Base-by-base conservation (phyloP, 768 basidiomycete species). In the Kwoniella dejecticola region DNA sequence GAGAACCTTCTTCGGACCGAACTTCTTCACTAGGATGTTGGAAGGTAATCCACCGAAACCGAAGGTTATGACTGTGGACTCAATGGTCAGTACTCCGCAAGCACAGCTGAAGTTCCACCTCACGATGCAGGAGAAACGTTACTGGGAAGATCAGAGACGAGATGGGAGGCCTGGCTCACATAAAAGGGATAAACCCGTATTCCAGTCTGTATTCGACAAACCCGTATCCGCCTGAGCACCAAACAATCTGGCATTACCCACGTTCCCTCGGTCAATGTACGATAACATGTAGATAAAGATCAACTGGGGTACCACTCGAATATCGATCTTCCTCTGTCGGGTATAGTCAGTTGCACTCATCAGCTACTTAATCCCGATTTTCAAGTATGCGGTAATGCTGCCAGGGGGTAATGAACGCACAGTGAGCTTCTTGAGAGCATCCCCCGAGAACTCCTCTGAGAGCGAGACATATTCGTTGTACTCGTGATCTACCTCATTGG, bases 241-340 rank as follows among this genome's bases (percentile, higher is more conserved):
- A 41, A 65, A 69, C 3, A 72, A 62, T 49, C 58, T 62, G 13
- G 71, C 71, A 52, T 72, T 72, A 15, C 66, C 66, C 33, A 72
- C 71, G 61, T 72, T 72, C 12, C 62, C 68, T 42, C 68, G 56
- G 52, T 70, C 68, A 27, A 67, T 67, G 50, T 70, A 72, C 6
- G 70, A 68, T 54, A 57, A 61, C 63, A 72, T 50, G 50, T 69
- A 67, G 41, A 67, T 62, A 31, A 72, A 67, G 42, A 72, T 62
- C 17, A 67, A 41, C 24, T 62, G 65, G 0, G 70, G 70, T 2
- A 72, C 19, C 2, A 72, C 69, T 21, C 53, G 59, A 23, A 26
- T 59, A 30, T 70, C 69, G 48, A 70, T 63, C 40, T 64, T 59
- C 6, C 66, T 44, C 46, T 36, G 57, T 50, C 17, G 19, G n/a